Evolutionary conservation across 2,329 filamentous ascomycete species (phyloP).

Genomic region (Alternaria consortialis): DNA sequence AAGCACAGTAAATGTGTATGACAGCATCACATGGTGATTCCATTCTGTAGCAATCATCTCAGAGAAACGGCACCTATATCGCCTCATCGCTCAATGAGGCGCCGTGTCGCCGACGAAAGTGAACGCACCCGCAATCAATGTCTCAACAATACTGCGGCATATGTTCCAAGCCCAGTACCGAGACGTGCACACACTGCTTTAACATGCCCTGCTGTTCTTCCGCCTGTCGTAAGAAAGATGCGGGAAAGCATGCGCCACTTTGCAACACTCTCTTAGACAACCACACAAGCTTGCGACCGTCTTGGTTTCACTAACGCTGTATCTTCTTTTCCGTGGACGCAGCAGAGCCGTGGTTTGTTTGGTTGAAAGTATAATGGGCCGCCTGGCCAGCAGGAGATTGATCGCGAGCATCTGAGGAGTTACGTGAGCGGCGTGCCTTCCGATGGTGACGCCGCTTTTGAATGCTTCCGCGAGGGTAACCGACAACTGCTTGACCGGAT

Average conservation of each 20-base stretch:
- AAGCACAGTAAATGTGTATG: neutral
- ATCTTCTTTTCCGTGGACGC: neutral
- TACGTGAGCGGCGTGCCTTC: neutral
- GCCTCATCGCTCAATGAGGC: too few relatives aligned
- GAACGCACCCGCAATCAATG: neutral
- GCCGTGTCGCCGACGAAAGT: neutral
- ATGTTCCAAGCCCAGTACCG: neutral
- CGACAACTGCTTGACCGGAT: neutral
- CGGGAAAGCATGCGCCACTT: neutral
- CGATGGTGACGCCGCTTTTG: neutral
- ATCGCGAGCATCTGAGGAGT: neutral
- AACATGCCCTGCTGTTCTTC: neutral
- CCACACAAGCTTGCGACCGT: neutral
- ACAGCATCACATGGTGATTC: neutral
- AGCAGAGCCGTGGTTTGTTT: neutral
- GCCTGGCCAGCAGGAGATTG: neutral
- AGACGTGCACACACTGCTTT: neutral
- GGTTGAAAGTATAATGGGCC: neutral
- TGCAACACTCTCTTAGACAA: neutral
- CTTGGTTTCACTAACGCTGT: neutral
- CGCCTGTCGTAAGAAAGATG: neutral
- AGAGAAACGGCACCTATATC: neutral
- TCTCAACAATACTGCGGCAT: neutral
- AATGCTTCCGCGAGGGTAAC: neutral
- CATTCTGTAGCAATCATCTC: neutral